phyloP scores from a whole-genome alignment of 805 yeast genomes.

The Myxozyma udenii region DNA sequence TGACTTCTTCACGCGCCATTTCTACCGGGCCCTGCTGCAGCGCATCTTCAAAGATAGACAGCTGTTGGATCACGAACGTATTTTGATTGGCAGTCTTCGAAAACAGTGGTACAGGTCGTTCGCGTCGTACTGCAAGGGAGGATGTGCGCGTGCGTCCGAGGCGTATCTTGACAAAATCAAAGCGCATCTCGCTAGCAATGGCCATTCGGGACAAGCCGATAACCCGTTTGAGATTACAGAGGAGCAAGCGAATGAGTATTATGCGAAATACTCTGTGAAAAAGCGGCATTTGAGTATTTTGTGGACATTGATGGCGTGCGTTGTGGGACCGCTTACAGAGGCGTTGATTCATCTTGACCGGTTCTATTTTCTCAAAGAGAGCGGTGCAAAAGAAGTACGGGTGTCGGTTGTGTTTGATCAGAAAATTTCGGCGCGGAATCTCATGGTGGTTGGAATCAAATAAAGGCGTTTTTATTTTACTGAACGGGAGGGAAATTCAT shows the following conservation, averaged over 20 bases:
- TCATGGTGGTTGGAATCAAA: constrained; percentile 28
- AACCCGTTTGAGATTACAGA: constrained; percentile 18
- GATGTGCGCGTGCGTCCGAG: constrained; percentile 21
- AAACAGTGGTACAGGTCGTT: constrained; percentile 25
- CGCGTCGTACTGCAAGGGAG: constrained; percentile 27
- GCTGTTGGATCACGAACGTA: constrained; percentile 7
- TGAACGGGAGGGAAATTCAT: too few species aligned
- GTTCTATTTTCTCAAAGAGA: constrained; percentile 20
- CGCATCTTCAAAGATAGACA: constrained; percentile 24
- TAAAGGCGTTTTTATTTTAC: too few species aligned
- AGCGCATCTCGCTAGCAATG: background rate
- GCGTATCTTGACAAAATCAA: background rate
- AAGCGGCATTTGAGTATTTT: constrained; percentile 24
- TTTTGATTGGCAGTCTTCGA: constrained; percentile 28
- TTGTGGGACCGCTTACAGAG: constrained; percentile 29
- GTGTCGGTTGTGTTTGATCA: constrained; percentile 30
- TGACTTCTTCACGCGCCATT: constrained; percentile 29
- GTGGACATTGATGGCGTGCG: constrained; percentile 32
- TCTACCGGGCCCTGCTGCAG: constrained; percentile 31
- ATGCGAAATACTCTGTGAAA: constrained; percentile 5
- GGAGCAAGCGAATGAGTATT: constrained; percentile 11
- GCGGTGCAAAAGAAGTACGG: constrained; percentile 18
- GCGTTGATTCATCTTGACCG: constrained; percentile 30
- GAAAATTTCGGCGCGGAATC: constrained; percentile 26
- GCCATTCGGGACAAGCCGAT: background rate